Evolutionary conservation across 352 stramenopile species (phyloP).

Genomic region (Elongisporangium undulatum): DNA sequence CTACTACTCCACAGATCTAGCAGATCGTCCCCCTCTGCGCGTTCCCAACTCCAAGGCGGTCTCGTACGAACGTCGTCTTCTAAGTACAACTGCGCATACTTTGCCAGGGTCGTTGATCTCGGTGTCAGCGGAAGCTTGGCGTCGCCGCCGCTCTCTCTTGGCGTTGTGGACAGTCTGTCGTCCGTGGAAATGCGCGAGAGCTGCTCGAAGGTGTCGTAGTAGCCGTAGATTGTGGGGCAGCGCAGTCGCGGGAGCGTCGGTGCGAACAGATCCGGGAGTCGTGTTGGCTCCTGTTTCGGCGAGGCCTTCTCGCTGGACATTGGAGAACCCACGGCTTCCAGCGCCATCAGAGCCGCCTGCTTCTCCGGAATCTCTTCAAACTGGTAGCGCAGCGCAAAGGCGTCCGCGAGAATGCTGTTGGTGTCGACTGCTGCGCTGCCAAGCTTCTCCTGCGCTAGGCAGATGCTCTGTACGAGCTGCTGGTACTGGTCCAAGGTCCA

Average conservation of each 20-base stretch:
- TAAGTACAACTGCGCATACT: slow-evolving; percentile 74
- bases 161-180: not conserved
- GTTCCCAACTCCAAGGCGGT: slow-evolving; percentile 55
- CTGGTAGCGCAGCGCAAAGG: slow-evolving; percentile 55
- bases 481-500: slow-evolving; percentile 61
- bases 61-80: slow-evolving; percentile 50
- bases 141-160: not conserved
- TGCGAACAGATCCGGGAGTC: slow-evolving; percentile 7
- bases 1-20: slow-evolving; percentile 7
- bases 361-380: slow-evolving; percentile 69
- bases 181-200: slow-evolving; percentile 13
- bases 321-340: not conserved
- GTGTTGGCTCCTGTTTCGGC: slow-evolving; percentile 13
- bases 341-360: slow-evolving; percentile 27
- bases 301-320: slow-evolving; percentile 17
- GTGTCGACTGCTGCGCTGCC: slow-evolving; percentile 23
- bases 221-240: slow-evolving; percentile 67
- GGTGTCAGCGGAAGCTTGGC: slow-evolving; percentile 32
- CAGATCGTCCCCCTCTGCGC: slow-evolving; percentile 38
- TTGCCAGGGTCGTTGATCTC: slow-evolving; percentile 63
- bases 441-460: slow-evolving; percentile 43
- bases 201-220: slow-evolving; percentile 70
- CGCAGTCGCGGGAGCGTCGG: slow-evolving; percentile 28
- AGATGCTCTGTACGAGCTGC: slow-evolving; percentile 51
- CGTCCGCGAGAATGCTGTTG: slow-evolving; percentile 34